Percentiles rank a stretch among this genome's conserved stretches.
phyloP scores from a whole-genome alignment of 495 filamentous ascomycete species.

The Trichoderma gamsii region DNA sequence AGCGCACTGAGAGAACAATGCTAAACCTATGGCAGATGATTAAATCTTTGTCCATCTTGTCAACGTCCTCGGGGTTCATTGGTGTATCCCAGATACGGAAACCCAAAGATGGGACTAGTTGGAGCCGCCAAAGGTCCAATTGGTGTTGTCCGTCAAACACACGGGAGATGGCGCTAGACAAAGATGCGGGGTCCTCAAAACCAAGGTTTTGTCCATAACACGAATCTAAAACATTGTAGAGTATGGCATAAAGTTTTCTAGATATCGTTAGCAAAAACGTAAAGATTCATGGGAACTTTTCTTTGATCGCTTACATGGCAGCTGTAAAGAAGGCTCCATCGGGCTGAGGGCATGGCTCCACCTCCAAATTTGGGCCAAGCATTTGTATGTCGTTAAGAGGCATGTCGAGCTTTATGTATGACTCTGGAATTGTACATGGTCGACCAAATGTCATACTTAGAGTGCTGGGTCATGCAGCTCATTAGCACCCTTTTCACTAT shows the following conservation, averaged over 20 bases:
- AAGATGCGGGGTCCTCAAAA: not conserved
- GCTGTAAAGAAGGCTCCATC: not conserved
- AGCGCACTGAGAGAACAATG: not conserved
- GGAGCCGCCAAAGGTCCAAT: not conserved
- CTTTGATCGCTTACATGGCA: not conserved
- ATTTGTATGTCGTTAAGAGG: not conserved
- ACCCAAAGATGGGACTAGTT: not conserved
- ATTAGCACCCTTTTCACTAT: not conserved
- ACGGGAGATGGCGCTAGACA: not conserved
- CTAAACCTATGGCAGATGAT: not conserved
- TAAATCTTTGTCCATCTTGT: not conserved
- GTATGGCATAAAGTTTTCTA: not conserved
- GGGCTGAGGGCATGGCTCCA: not conserved
- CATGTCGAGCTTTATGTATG: not conserved
- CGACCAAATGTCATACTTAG: not conserved
- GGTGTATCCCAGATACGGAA: not conserved
- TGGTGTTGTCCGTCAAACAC: not conserved
- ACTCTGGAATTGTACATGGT: not conserved
- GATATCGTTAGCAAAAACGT: not conserved
- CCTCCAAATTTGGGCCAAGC: not conserved
- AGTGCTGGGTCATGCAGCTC: not conserved
- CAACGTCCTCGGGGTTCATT: not conserved
- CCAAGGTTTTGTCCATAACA: not conserved
- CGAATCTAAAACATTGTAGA: not conserved
- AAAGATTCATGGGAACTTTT: not conserved